Conservation (phyloP, 1,284 basidiomycete species). For the Calocybe gambosa region DNA sequence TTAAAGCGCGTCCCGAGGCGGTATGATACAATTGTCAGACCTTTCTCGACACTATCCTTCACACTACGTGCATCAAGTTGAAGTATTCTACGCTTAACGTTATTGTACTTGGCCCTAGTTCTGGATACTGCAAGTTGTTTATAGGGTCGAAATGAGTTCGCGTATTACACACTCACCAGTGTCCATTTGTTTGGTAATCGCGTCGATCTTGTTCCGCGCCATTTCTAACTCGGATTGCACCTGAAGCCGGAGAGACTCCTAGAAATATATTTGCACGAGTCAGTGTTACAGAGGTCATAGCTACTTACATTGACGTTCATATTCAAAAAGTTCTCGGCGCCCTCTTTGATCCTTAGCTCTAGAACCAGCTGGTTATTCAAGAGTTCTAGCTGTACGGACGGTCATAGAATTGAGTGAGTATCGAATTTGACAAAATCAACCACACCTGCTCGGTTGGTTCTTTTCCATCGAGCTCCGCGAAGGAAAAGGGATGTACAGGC, state of each 20-base stretch:
- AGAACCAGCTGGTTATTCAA: constrained; percentile 62
- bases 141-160: constrained; percentile 1
- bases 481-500: constrained; percentile 20
- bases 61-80: constrained; percentile 22
- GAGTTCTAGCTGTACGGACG: constrained; percentile 47
- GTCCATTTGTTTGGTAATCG: constrained; percentile 58
- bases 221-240: constrained; percentile 73
- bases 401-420: background rate
- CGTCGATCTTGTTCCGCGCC: constrained; percentile 67
- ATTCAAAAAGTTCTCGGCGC: constrained; percentile 77
- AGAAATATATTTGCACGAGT: background rate
- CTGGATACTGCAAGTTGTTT: constrained; percentile 32
- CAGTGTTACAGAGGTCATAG: constrained; percentile 3
- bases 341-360: constrained; percentile 77
- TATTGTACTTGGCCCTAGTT: constrained; percentile 29
- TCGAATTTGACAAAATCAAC: background rate
- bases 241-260: constrained; percentile 63
- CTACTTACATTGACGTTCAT: constrained; percentile 53
- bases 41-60: constrained; percentile 39
- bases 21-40: constrained; percentile 18
- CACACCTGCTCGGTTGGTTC: constrained; percentile 39
- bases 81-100: constrained; percentile 32
- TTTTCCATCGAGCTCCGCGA: constrained; percentile 42
- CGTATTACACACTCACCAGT: constrained; percentile 35
- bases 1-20: background rate